Evolutionary conservation across 2,329 filamentous ascomycete species (phyloP), one percentile per base, ranked within the genome.

Genomic region (Epicoccum nigrum): DNA sequence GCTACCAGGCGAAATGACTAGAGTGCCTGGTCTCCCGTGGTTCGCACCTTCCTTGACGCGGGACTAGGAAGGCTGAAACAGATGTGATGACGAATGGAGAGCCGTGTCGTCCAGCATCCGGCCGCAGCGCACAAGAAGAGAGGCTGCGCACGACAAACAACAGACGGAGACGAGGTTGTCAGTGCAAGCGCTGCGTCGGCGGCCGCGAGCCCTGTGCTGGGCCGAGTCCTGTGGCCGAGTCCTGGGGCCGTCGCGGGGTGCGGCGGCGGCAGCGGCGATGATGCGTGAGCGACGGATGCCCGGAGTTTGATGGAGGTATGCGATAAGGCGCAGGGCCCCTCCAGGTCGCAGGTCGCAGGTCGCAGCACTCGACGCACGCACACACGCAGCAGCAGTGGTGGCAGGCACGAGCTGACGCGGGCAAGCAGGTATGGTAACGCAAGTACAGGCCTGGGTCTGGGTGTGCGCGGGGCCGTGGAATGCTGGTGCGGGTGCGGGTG

Each of bases 31-130:
- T 54, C 53, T 46, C 55, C 54, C 49, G 58, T 47, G 54, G 51
- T 62, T 59, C 37, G 59, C 53, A 56, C 46, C 59, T 56, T 59
- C 44, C 38, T 39, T 55, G 58, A 55, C 53, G 62, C 54, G 59
- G 59, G 45, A 56, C 52, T 58, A 59, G 51, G 63, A 65, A 72
- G 70, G 70, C 70, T 73, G 70, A 69, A 67, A 68, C 65, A 57
- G 59, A 58, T 58, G 59, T 68, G 68, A 69, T 68, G 67, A 69
- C 66, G 64, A 65, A 64, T 63, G 55, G 61, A 61, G 62, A 53
- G 56, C 62, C 59, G 58, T 62, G 59, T 59, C 63, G 69, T 60
- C 63, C 63, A 67, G 70, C 69, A 72, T 73, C 53, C 69, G 67
- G 63, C 63, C 50, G 44, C 57, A 53, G 61, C 53, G 55, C 53